Conservation (phyloP, 2,329 filamentous ascomycete genomes). For the Hirsutella minnesotensis region DNA sequence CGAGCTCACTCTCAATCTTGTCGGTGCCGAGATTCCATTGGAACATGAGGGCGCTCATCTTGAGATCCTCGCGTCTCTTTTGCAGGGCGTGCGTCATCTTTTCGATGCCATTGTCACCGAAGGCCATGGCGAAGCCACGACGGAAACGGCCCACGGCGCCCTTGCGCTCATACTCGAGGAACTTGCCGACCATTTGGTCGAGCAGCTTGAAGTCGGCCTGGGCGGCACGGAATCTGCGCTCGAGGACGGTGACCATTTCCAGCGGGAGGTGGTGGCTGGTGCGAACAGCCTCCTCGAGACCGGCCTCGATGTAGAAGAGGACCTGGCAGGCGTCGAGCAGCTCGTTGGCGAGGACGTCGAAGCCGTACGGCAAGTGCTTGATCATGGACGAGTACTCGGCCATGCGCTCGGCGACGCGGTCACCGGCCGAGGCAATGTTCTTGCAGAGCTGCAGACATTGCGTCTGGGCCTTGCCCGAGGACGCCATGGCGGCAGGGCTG, state of each 20-base stretch:
- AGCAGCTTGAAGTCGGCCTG: conserved; percentile 51
- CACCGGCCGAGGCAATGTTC: conserved; percentile 46
- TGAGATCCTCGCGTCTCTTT: conserved; percentile 48
- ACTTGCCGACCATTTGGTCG: conserved; percentile 49
- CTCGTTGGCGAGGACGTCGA: conserved; percentile 48
- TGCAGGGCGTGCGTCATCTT: conserved; percentile 45
- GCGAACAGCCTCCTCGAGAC: conserved; percentile 41
- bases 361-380: conserved; percentile 41
- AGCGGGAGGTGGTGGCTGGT: conserved; percentile 40
- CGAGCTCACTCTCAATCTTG: conserved; percentile 46
- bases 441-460: conserved; percentile 35
- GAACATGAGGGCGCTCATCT: conserved; percentile 52
- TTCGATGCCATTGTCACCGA: conserved; percentile 48
- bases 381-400: conserved; percentile 50
- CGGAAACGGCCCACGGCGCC: conserved; percentile 46
- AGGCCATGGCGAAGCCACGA: conserved; percentile 52
- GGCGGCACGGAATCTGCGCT: conserved; percentile 49
- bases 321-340: conserved; percentile 57
- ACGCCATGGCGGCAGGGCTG: conserved; percentile 3
- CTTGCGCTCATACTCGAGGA: conserved; percentile 51
- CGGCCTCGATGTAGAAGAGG: conserved; percentile 57
- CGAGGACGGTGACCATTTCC: conserved; percentile 52
- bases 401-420: conserved; percentile 53
- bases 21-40: conserved; percentile 51
- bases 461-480: conserved; percentile 15